These are phyloP conservation scores for Phytopythium chamaehyphon DNA, from an alignment of 352 stramenopile species.

Conservation along the genomic window DNA sequence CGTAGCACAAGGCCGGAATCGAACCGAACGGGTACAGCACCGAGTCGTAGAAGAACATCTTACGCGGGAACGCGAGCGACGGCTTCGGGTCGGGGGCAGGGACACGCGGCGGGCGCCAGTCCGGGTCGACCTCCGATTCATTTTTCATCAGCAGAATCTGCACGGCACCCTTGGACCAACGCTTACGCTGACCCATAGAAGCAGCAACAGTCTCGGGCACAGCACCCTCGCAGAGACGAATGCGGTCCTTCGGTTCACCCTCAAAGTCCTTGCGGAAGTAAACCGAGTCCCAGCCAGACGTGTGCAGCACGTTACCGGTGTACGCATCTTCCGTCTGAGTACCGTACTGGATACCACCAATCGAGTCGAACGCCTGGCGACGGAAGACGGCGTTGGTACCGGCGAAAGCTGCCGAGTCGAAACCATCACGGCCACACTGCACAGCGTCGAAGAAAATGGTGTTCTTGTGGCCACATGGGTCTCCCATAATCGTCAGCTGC, in stretches of 20 bases:
- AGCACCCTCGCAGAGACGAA: conserved; percentile 79
- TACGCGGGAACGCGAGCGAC: conserved; percentile 72
- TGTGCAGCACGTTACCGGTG: conserved; percentile 84
- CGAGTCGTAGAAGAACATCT: conserved; percentile 90
- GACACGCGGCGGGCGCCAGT: conserved; percentile 81
- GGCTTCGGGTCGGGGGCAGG: conserved; percentile 81
- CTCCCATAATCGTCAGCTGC: conserved; percentile 83
- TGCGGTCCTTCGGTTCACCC: conserved; percentile 80
- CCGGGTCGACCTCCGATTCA: conserved; percentile 84
- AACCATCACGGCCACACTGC: conserved; percentile 84
- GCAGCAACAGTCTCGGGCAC: conserved; percentile 82
- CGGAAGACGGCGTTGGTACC: conserved; percentile 89
- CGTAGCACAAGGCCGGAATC: conserved; percentile 82
- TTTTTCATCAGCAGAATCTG: conserved; percentile 90
- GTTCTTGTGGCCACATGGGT: conserved; percentile 88
- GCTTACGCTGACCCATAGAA: conserved; percentile 83
- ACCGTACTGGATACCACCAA: conserved; percentile 88
- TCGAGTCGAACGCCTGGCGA: conserved; percentile 86
- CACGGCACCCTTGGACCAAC: conserved; percentile 86
- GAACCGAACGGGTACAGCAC: conserved; percentile 88
- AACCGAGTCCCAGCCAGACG: conserved; percentile 78
- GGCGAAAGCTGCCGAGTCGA: conserved; percentile 84
- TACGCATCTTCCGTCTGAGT: conserved; percentile 90
- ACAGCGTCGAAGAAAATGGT: conserved; percentile 90
- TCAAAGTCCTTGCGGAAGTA: conserved; percentile 92